phyloP scores from a whole-genome alignment of 495 filamentous ascomycete species.

The Sphaerosporella brunnea region DNA sequence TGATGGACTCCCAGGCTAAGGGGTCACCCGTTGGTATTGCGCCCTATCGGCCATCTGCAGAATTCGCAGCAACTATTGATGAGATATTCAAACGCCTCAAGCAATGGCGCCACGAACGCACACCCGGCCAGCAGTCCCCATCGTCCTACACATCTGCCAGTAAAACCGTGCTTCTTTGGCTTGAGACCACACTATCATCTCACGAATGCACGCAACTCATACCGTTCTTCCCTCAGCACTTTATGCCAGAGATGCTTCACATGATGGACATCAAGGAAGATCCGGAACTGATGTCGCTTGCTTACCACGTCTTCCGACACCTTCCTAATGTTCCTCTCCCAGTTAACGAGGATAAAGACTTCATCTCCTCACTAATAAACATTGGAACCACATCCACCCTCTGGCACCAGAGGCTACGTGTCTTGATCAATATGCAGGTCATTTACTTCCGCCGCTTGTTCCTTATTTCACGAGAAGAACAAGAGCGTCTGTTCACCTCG shows the following conservation, averaged over 20 bases:
- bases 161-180: slow-evolving; percentile 90
- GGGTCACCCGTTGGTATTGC: slow-evolving; percentile 69
- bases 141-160: slow-evolving; percentile 89
- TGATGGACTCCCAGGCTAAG: slow-evolving; percentile 61
- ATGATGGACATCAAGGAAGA: slow-evolving; percentile 99
- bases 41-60: slow-evolving; percentile 58
- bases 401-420: slow-evolving; percentile 97
- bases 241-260: slow-evolving; percentile 80
- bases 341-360: slow-evolving; percentile 60
- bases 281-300: slow-evolving; percentile 79
- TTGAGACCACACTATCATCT: slow-evolving; percentile 76
- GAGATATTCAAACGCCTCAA: slow-evolving; percentile 69
- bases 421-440: slow-evolving; percentile 97
- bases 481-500: slow-evolving; percentile 67
- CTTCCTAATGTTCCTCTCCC: slow-evolving; percentile 90
- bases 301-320: slow-evolving; percentile 95
- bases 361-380: slow-evolving; percentile 70
- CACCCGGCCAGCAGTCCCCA: slow-evolving; percentile 77
- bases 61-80: slow-evolving; percentile 53
- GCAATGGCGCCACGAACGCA: slow-evolving; percentile 67
- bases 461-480: slow-evolving; percentile 59
- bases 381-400: slow-evolving; percentile 70
- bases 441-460: slow-evolving; percentile 96
- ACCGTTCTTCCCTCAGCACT: slow-evolving; percentile 73
- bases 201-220: slow-evolving; percentile 85